Conservation (phyloP, 768 basidiomycete genomes). For the Lentinula edodes region DNA sequence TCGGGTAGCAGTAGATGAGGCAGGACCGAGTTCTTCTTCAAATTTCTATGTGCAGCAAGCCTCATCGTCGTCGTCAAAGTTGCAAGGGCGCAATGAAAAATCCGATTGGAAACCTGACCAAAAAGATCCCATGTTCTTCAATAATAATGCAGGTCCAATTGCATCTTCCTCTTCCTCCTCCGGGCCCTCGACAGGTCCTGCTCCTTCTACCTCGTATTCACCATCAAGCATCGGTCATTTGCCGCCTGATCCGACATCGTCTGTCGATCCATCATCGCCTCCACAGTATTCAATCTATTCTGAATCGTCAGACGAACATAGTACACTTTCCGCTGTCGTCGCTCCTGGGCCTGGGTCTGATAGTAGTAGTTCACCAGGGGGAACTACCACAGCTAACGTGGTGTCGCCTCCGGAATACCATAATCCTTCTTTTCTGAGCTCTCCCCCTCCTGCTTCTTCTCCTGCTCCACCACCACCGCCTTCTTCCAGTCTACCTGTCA, state of each 20-base stretch:
- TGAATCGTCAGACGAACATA: background rate
- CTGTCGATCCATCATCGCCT: background rate
- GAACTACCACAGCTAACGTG: conserved; percentile 13
- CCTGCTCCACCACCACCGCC: too few species aligned
- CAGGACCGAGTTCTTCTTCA: background rate
- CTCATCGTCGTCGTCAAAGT: background rate
- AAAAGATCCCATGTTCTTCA: background rate
- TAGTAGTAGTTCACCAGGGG: background rate
- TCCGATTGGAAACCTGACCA: background rate
- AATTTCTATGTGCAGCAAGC: background rate
- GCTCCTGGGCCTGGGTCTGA: background rate
- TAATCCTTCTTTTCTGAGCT: background rate
- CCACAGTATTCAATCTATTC: background rate
- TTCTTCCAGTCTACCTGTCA: background rate
- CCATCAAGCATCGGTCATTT: background rate
- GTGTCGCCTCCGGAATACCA: background rate
- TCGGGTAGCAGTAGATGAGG: background rate
- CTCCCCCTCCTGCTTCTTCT: background rate
- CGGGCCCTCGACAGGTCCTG: background rate
- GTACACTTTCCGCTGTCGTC: conserved; percentile 13
- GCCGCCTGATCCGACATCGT: background rate
- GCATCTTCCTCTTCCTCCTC: background rate
- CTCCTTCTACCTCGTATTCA: background rate
- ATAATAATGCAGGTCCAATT: background rate
- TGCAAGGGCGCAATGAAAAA: background rate